Base-by-base conservation (phyloP, 2,329 filamentous ascomycete genomes). In the Zymoseptoria ardabiliae region DNA sequence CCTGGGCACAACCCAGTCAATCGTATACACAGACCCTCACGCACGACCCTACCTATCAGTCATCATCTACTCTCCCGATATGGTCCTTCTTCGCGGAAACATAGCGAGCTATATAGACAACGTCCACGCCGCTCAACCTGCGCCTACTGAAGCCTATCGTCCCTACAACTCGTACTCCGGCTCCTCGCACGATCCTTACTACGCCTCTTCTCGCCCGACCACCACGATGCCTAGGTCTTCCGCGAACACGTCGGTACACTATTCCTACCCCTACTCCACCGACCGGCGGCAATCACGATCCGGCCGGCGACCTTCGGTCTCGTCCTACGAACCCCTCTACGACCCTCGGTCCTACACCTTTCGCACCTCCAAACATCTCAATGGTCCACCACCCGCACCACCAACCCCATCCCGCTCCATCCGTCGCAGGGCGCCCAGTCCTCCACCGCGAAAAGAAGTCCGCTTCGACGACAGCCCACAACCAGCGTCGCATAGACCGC, bases 391-490 rank as follows among this genome's bases (percentile, higher is more conserved):
- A 7, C 13, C 35, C 11, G 6, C 6, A 17, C 35, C 35, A 17
- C 35, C 35, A 45, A 17, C 10, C 13, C 35, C 13, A 4, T 53
- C 58, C 1, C 45, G 41, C 28, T 48, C 20, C 28, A 58, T 54
- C n/a, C 53, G 21, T 25, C 56, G 59, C 35, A 50, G 56, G 3
- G 53, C 56, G 11, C 60, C 57, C 10, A 49, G 54, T 4, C 57
- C 54, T 3, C 55, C 57, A 13, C 61, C 53, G 25, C 56, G 59
- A 28, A 65, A 65, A 50, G 58, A 54, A 35, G 63, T 65, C 21
- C 61, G 61, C 28, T 65, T 65, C 60, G 61, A 60, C 48, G 61
- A 62, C n/a, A 58, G 55, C n/a, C 35, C 35, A 45, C 35, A 17
- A 57, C 49, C n/a, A 45, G 7, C 59, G n/a, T 53, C 63, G 13